Base-by-base conservation (phyloP, 2,329 filamentous ascomycete genomes). In the Colletotrichum sidae region DNA sequence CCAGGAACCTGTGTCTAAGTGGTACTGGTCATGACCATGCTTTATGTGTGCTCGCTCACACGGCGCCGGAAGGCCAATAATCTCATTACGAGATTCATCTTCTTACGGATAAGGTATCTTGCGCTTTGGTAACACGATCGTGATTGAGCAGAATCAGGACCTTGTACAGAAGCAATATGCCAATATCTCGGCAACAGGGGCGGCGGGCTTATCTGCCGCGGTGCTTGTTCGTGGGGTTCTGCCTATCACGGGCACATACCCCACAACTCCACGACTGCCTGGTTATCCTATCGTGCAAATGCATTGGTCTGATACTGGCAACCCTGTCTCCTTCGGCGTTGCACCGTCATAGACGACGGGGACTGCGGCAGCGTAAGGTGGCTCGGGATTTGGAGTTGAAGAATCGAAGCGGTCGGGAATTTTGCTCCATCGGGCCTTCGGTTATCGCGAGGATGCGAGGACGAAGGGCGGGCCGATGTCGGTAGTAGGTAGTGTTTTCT, bases 101-200 rank as follows among this genome's bases (percentile, higher is more conserved):
- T 17, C 6, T 15, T 10, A 15, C 8, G 44, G 44, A 17, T 15
- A n/a, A 9, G 44, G 51, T 34, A 39, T 51, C 44, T 54, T 37
- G 11, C 3, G 35, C 37, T 12, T 11, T 37, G 46, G n/a, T 39
- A 8, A 9, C 13, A 39, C 34, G 15, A 37, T n/a, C 33, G 52
- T 47, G 34, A 56, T 52, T 62, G 17, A 12, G 42, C 5, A 47
- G 52, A 38, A 56, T 41, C 58, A 62, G 62, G 52, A 56, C 52
- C 35, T 25, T 37, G 15, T 39, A 17, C 13, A 56, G 52, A 62
- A 62, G 58, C 46, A 65, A 62, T 44, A 55, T 49, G 58, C 45
- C 25, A 25, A 25, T 25, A 25, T 25, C 25, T 25, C 25, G 25
- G 25, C 25, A 25, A 25, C 25, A 25, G 25, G 25, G 25, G 25